Evolutionary conservation across 176 grass and related monocot species (phyloP), one percentile per base, ranked within the genome.

Genomic region (Phragmites australis): DNA sequence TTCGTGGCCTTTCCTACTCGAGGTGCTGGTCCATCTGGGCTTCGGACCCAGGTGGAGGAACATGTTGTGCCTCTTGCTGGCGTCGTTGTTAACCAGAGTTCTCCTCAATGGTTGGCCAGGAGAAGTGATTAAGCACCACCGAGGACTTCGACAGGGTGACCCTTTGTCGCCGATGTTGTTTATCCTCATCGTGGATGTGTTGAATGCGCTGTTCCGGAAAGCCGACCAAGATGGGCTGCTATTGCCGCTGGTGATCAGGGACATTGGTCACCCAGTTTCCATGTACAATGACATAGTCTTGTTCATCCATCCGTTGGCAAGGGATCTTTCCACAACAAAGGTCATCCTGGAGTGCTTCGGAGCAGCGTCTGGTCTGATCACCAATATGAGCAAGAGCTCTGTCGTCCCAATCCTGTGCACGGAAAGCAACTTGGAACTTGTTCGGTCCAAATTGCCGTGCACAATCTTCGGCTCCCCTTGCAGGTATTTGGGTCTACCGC

Each of bases 391-490:
- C 17, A 53, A 53, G 2, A 21, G 17, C 1, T 53, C 18, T 1
- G 8, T 53, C 1, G 18, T 53, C 5, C 17, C 50, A 5, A 53
- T 53, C 1, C 0, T 5, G 5, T 53, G 50, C 19, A 6, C 4
- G 0, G 50, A 53, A 5, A 5, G 19, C 1, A 0, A 53, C 1
- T 0, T 53, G 17, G 4, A n/a, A 5, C 3, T 53, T 0, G 5
- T 8, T 1, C 17, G 3, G 3, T 2, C 5, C 5, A 5, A 37
- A 5, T 37, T 37, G 5, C 34, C 34, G 5, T 37, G 34, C 34
- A 37, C 34, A 2, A 37, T 37, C 5, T 37, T 5, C 5, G 34
- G 5, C 3, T 37, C 5, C 34, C 34, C 34, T 37, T 37, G 34
- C 34, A 37, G 5, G 34, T 37, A 37, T 37, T 37, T 37, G 34